A percentile compares a stretch with the other conserved stretches of the same genome.
These are phyloP conservation scores for Pueraria montana DNA, from an alignment of 306 rosid genomes.

Conservation along the genomic window DNA sequence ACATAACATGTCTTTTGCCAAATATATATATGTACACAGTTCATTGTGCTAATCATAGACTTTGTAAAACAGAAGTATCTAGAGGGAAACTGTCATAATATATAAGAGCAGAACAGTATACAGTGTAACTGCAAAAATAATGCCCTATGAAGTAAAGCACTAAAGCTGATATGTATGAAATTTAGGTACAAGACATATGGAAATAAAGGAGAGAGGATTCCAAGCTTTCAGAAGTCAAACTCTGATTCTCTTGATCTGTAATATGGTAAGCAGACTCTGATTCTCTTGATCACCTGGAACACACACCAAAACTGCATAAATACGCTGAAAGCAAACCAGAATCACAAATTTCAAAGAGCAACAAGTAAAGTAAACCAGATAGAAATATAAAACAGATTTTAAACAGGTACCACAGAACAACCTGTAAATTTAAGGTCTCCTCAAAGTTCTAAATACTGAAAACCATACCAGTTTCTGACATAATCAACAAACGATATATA, in stretches of 20 bases:
- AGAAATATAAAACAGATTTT: not conserved
- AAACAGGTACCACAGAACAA: not conserved
- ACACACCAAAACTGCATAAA: constrained; percentile 45
- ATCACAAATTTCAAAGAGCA: not conserved
- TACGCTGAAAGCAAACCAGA: not conserved
- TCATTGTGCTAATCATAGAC: not conserved
- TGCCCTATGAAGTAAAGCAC: not conserved
- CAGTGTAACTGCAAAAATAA: not conserved
- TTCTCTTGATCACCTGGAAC: constrained; percentile 61
- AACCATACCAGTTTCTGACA: not conserved
- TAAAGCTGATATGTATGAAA: not conserved
- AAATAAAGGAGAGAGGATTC: constrained; percentile 68
- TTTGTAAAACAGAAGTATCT: not conserved
- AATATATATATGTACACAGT: not conserved
- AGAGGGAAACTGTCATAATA: not conserved
- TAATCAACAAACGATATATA: not conserved
- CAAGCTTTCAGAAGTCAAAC: constrained; percentile 77
- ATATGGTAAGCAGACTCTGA: constrained; percentile 42
- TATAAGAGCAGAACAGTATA: not conserved
- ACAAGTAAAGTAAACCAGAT: not conserved
- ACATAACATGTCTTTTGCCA: too few relatives aligned
- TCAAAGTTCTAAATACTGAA: not conserved
- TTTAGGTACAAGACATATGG: not conserved
- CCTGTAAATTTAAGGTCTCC: not conserved
- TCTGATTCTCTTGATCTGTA: constrained; percentile 49